Conservation (phyloP, 2,329 filamentous ascomycete genomes). For the Ophiostoma himal-ulmi region DNA sequence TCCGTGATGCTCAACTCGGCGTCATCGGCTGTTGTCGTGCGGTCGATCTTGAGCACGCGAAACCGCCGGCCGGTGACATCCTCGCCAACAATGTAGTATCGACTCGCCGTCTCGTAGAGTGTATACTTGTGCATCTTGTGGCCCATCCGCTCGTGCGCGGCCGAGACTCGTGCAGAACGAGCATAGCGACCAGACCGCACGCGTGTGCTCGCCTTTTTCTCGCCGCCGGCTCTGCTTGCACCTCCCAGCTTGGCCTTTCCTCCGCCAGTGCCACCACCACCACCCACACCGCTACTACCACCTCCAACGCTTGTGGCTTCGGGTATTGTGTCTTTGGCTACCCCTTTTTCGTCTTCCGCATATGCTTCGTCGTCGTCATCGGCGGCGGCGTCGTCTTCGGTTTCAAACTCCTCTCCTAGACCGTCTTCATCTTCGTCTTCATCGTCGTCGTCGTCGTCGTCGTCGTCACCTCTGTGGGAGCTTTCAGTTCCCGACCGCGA, state of each 20-base stretch:
- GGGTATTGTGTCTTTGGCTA: neutral
- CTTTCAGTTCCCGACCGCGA: conserved; percentile 29
- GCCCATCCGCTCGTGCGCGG: conserved; percentile 35
- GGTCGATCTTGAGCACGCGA: conserved; percentile 89
- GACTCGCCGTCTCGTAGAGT: conserved; percentile 89
- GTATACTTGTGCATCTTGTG: conserved; percentile 91
- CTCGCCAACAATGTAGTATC: conserved; percentile 90
- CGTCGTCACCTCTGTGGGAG: conserved; percentile 19
- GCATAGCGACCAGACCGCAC: conserved; percentile 1
- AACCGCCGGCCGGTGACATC: conserved; percentile 86
- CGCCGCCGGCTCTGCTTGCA: neutral
- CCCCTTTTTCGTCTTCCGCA: neutral
- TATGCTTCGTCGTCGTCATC: neutral
- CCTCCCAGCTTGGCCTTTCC: neutral
- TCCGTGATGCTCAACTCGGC: conserved; percentile 80
- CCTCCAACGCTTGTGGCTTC: neutral
- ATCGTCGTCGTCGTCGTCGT: conserved; percentile 25
- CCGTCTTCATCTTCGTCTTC: conserved; percentile 33
- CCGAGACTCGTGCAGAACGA: conserved; percentile 14
- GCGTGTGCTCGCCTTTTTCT: conserved; percentile 14
- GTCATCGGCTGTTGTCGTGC: conserved; percentile 73
- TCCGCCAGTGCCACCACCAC: neutral
- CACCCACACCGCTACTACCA: neutral
- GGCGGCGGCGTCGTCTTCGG: conserved; percentile 22
- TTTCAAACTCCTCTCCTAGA: conserved; percentile 28